phyloP scores from a whole-genome alignment of 345 rosid genomes.

The Brassica napus region DNA sequence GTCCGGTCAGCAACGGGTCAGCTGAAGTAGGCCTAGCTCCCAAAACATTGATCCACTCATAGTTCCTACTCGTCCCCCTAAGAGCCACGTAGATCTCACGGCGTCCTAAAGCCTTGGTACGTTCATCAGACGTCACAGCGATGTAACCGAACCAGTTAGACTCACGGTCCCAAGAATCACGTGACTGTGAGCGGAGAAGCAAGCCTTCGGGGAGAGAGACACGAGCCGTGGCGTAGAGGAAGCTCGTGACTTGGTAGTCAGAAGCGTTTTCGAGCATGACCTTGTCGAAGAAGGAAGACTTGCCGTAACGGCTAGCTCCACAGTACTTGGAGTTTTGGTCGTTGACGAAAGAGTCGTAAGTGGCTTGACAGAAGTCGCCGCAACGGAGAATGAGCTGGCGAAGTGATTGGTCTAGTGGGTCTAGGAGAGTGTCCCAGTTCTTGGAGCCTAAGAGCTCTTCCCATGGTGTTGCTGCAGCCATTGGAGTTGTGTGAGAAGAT shows the following conservation, averaged over 20 bases:
- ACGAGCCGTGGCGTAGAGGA: background rate
- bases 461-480: constrained; percentile 57
- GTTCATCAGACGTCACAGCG: constrained; percentile 67
- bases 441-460: constrained; percentile 59
- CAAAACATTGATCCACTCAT: constrained; percentile 74
- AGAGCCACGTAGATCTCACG: constrained; percentile 73
- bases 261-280: constrained; percentile 28
- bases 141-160: constrained; percentile 95
- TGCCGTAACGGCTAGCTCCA: constrained; percentile 85
- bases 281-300: constrained; percentile 56
- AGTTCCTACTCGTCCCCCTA: constrained; percentile 81
- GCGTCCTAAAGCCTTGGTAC: constrained; percentile 49
- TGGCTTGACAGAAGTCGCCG: constrained; percentile 91
- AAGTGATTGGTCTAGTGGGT: constrained; percentile 50
- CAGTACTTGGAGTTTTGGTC: constrained; percentile 84
- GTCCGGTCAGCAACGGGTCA: constrained; percentile 44
- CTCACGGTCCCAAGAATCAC: constrained; percentile 94
- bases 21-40: constrained; percentile 62
- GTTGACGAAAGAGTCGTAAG: constrained; percentile 88
- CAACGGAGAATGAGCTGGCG: constrained; percentile 75
- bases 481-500: constrained; percentile 7
- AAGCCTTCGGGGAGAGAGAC: constrained; percentile 52
- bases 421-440: constrained; percentile 68
- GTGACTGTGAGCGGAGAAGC: constrained; percentile 64
- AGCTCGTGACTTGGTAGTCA: background rate